Percentiles rank a stretch among this genome's conserved stretches.
Conservation (phyloP, 2,329 filamentous ascomycete genomes). For the Phyllosticta capitalensis region DNA sequence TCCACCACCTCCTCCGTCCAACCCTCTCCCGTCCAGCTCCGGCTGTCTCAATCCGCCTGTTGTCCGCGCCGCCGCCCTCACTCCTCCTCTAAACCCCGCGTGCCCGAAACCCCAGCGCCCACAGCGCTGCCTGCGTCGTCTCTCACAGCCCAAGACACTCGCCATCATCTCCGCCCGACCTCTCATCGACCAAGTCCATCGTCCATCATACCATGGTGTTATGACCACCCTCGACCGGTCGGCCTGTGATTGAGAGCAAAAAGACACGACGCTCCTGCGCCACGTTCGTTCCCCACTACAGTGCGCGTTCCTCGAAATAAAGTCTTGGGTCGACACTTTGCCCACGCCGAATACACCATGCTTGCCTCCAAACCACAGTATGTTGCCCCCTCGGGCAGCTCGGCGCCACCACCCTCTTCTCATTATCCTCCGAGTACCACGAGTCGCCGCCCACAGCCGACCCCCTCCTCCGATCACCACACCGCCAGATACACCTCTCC, state of each 20-base stretch:
- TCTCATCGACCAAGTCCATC: not conserved
- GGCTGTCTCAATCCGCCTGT: too few relatives aligned
- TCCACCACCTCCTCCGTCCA: not conserved
- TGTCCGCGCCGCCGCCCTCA: not conserved
- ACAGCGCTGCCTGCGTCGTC: not conserved
- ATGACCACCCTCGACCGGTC: not conserved
- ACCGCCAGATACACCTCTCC: conserved; percentile 59
- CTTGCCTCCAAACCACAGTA: conserved; percentile 67
- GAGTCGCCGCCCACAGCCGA: conserved; percentile 27
- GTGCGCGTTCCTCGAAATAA: not conserved
- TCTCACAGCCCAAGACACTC: not conserved
- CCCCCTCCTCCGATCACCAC: conserved; percentile 34
- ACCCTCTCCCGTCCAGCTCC: not conserved
- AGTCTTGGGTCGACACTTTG: too few relatives aligned
- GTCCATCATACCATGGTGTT: not conserved
- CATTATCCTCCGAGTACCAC: conserved; percentile 27
- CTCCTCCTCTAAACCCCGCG: not conserved
- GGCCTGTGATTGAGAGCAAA: not conserved
- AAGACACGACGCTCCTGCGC: not conserved
- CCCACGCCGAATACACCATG: conserved; percentile 50
- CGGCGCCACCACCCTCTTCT: conserved; percentile 21
- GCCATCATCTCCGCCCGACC: too few relatives aligned
- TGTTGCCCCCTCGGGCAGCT: conserved; percentile 39
- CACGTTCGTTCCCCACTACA: not conserved
- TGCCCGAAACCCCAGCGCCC: too few relatives aligned